Base-by-base conservation (phyloP, 2,329 filamentous ascomycete genomes). In the Tricladium varicosporioides region DNA sequence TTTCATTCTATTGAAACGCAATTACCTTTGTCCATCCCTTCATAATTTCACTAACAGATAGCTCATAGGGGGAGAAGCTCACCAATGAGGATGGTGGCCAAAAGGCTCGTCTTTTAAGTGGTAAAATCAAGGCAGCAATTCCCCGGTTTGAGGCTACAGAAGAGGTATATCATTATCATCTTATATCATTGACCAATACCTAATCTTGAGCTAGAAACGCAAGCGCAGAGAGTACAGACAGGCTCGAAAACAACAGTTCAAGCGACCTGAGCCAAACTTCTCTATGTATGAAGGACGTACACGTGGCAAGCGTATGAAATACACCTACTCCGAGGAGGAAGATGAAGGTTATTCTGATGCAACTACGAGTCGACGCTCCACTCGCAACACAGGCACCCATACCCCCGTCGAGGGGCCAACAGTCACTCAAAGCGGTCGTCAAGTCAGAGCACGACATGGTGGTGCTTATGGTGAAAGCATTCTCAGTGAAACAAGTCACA, bases 251-350 rank as follows among this genome's bases (percentile, higher is more conserved):
- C 66, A 93, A 60, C 87, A 89, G 58, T 97, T 97, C 74, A 83
- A 88, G 63, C 85, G 92, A 5, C 91, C 92, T 5, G 92, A 96
- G 65, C 87, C 89, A 9, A 92, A 92, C 4, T 95, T 93, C 70
- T 97, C 92, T 1, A 79, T 96, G 57, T 99, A 99, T 72, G 94
- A 99, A 76, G 94, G 94, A 50, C 90, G 94, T 53, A 99, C 95
- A 5, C 86, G 94, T 58, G 94, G 94, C 56, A 97, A 99, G 78
- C 89, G 93, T 60, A 89, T 96, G 75, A 95, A 92, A 73, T 99
- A 99, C 70, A 99, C 91, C 0, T 99, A 90, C 70, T 95, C 92
- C 0, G 92, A 97, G 52, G 91, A 95, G 19, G 91, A 95, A 64
- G 87, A 71, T n/a, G 67, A 87, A 36, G 84, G 87, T 14, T 82